Conservation (phyloP, 2,329 filamentous ascomycete genomes). For the Corinectria fuckeliana region DNA sequence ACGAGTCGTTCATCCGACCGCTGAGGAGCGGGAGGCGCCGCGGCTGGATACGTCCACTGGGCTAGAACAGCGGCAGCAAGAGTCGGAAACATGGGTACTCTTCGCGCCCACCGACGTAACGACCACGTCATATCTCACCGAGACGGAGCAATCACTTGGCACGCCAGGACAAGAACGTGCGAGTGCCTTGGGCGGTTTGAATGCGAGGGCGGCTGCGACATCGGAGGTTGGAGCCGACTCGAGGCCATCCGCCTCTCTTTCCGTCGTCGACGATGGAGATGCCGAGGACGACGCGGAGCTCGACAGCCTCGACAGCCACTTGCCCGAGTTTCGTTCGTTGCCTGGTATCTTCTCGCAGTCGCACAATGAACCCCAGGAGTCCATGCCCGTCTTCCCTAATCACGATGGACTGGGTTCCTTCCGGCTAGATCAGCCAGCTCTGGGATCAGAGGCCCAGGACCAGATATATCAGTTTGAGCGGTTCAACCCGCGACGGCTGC, state of each 20-base stretch:
- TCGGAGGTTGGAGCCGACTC: constrained; percentile 60
- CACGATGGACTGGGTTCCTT: constrained; percentile 95
- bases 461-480: constrained; percentile 89
- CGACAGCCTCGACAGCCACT: constrained; percentile 90
- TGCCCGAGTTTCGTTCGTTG: constrained; percentile 82
- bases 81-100: constrained; percentile 93
- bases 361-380: constrained; percentile 47
- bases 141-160: constrained; percentile 69
- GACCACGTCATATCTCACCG: constrained; percentile 71
- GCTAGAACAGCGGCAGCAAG: constrained; percentile 57
- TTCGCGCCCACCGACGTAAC: constrained; percentile 78
- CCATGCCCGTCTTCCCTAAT: constrained; percentile 78
- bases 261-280: constrained; percentile 46
- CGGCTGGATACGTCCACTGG: constrained; percentile 35
- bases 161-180: constrained; percentile 73
- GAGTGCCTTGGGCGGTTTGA: constrained; percentile 82
- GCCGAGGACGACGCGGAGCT: constrained; percentile 77
- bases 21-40: constrained; percentile 46
- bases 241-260: constrained; percentile 47
- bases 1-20: constrained; percentile 52
- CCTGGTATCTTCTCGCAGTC: constrained; percentile 42
- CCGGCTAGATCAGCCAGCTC: constrained; percentile 63
- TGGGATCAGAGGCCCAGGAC: constrained; percentile 71
- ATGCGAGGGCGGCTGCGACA: constrained; percentile 71
- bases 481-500: constrained; percentile 75